phyloP scores from a whole-genome alignment of 495 filamentous ascomycete species.

The Penicillium bovifimosum region DNA sequence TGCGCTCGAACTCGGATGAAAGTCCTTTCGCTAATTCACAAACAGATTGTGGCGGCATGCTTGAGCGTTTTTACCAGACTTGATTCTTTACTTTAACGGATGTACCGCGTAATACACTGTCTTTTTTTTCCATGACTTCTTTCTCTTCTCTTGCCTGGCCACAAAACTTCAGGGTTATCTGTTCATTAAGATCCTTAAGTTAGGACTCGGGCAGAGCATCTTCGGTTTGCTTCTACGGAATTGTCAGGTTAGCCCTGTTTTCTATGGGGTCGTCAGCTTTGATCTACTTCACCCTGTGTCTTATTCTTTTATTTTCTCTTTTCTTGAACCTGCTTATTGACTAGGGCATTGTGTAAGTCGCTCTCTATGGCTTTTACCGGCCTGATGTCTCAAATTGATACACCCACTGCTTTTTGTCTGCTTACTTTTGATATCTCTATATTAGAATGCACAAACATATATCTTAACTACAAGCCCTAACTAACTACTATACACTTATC shows the following conservation, averaged over 20 bases:
- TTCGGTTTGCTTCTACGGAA: conserved; percentile 17
- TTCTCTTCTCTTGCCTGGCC: conserved; percentile 11
- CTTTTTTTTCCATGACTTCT: conserved; percentile 10
- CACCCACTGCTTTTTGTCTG: not conserved
- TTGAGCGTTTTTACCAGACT: conserved; percentile 94
- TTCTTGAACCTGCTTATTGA: not conserved
- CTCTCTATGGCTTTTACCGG: not conserved
- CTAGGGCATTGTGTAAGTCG: not conserved
- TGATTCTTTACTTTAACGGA: conserved; percentile 77
- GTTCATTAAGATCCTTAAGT: conserved; percentile 31
- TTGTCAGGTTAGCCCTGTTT: conserved; percentile 26
- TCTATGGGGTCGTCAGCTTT: conserved; percentile 16
- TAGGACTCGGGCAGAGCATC: conserved; percentile 28
- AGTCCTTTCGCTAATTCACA: conserved; percentile 17
- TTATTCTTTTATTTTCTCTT: conserved; percentile 8
- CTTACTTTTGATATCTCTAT: not conserved
- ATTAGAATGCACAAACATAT: not conserved
- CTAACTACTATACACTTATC: no score
- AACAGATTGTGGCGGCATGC: conserved; percentile 82
- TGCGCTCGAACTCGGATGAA: not conserved
- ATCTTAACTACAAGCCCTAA: no score
- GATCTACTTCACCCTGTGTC: conserved; percentile 11
- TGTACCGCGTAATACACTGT: conserved; percentile 24
- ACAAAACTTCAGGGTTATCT: conserved; percentile 18
- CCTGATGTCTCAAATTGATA: not conserved